These are phyloP conservation scores for Sugiyamaella neomexicana DNA, from an alignment of 1,139 yeast genomes.

Conservation along the genomic window DNA sequence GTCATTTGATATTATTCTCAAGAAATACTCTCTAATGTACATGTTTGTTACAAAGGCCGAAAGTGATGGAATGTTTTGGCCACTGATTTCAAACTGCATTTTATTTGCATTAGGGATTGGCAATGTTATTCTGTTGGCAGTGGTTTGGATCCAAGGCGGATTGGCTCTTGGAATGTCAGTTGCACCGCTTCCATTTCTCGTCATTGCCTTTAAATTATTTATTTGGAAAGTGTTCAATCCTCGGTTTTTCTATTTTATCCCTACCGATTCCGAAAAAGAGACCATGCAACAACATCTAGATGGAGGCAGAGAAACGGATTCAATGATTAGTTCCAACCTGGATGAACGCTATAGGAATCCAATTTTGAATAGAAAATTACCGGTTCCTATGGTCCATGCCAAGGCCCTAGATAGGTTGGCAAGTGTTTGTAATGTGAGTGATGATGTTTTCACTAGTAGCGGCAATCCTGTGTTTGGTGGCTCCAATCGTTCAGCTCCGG, in stretches of 20 bases:
- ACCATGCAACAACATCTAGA: conserved; percentile 25
- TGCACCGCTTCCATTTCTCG: conserved; percentile 37
- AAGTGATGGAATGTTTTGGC: conserved; percentile 45
- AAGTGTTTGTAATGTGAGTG: conserved; percentile 24
- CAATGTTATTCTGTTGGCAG: conserved; percentile 40
- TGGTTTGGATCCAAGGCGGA: conserved; percentile 45
- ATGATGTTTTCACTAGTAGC: conserved; percentile 16
- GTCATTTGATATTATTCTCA: conserved; percentile 37
- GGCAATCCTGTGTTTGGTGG: conserved; percentile 9
- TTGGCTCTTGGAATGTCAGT: conserved; percentile 40
- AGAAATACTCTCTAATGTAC: conserved; percentile 43
- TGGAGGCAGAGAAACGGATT: conserved; percentile 6
- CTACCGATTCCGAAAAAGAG: conserved; percentile 31
- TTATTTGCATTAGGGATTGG: conserved; percentile 42
- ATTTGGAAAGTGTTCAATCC: conserved; percentile 29
- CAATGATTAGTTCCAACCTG: conserved; percentile 21
- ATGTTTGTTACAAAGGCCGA: conserved; percentile 44
- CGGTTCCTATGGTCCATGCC: conserved; percentile 42
- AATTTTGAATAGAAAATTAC: conserved; percentile 33
- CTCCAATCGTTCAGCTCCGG: conserved; percentile 6
- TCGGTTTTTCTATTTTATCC: conserved; percentile 37
- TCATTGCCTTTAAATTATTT: conserved; percentile 39
- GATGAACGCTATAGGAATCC: conserved; percentile 39
- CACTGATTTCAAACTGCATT: conserved; percentile 39
- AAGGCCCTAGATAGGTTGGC: conserved; percentile 34